Percentiles rank a stretch among this genome's conserved stretches.
These are phyloP conservation scores for Nothophaeocryptopus gaeumannii DNA, from an alignment of 2,329 filamentous ascomycete genomes.

Conservation along the genomic window DNA sequence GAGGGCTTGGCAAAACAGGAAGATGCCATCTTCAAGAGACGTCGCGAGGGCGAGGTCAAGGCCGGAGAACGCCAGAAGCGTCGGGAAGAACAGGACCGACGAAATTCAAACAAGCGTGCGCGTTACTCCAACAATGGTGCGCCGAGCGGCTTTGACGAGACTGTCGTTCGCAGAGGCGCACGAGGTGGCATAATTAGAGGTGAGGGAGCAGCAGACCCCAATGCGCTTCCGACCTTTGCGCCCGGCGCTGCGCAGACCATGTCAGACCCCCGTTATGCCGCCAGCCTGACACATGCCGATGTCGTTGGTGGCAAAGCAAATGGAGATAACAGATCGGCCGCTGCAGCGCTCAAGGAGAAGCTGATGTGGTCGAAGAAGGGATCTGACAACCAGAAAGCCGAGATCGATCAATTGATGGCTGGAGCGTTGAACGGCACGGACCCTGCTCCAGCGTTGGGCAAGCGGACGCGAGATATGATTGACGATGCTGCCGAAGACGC, in stretches of 20 bases:
- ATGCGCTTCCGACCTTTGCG: constrained; percentile 56
- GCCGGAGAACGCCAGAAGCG: constrained; percentile 76
- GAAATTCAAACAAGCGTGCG: constrained; percentile 42
- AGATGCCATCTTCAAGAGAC: constrained; percentile 84
- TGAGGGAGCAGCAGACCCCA: constrained; percentile 37
- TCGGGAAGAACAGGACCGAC: constrained; percentile 65
- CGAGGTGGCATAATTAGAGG: constrained; percentile 33
- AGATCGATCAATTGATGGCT: constrained; percentile 30
- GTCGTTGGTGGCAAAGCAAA: constrained; percentile 63
- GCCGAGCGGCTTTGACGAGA: constrained; percentile 32
- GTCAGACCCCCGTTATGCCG: constrained; percentile 51
- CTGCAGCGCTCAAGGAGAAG: constrained; percentile 79
- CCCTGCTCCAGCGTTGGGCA: constrained; percentile 58
- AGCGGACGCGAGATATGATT: constrained; percentile 72
- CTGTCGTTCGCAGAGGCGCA: constrained; percentile 33
- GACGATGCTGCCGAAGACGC: constrained; percentile 51
- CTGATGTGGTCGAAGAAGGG: constrained; percentile 54
- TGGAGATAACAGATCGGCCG: constrained; percentile 88
- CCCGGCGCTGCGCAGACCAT: constrained; percentile 55
- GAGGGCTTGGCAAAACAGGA: constrained; percentile 87
- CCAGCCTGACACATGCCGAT: constrained; percentile 76
- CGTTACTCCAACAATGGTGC: constrained; percentile 31
- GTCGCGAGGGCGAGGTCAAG: constrained; percentile 81
- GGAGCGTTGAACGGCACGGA: constrained; percentile 36
- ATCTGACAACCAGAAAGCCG: constrained; percentile 31